Conservation (phyloP, 106 monocot species). For the Dioscorea alata region DNA sequence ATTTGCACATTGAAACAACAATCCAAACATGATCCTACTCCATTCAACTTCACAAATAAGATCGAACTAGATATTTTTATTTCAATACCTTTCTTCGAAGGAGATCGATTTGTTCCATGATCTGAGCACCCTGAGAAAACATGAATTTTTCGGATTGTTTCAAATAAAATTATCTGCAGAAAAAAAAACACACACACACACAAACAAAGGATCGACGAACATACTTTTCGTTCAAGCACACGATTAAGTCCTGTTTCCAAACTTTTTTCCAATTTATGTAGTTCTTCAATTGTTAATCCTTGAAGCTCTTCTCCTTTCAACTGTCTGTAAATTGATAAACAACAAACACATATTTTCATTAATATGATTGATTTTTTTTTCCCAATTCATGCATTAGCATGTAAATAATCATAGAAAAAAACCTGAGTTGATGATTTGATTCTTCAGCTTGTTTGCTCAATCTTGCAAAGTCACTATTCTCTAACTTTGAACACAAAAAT, state of each 20-base stretch:
- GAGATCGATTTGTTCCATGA: conserved; percentile 48
- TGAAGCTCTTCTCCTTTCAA: conserved; percentile 73
- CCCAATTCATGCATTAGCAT: background rate
- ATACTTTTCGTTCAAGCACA: conserved; percentile 51
- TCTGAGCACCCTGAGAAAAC: conserved; percentile 27
- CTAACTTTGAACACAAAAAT: conserved; percentile 18
- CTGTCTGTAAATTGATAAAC: conserved; percentile 26
- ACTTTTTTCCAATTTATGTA: conserved; percentile 52
- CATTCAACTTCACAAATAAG: background rate
- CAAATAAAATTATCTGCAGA: background rate
- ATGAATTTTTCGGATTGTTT: background rate
- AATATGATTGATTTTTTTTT: background rate
- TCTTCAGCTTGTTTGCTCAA: conserved; percentile 46
- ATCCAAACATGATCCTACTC: background rate
- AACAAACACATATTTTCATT: background rate
- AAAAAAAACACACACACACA: too few species aligned
- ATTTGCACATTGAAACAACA: background rate
- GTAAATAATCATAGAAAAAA: background rate
- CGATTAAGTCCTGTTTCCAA: conserved; percentile 45
- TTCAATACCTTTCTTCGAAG: conserved; percentile 42
- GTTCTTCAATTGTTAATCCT: conserved; percentile 45
- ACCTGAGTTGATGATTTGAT: conserved; percentile 47
- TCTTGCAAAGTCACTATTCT: conserved; percentile 29
- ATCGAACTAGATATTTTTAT: background rate
- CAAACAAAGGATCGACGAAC: background rate